phyloP scores from a whole-genome alignment of 257 asterid genomes.

The Phtheirospermum japonicum region DNA sequence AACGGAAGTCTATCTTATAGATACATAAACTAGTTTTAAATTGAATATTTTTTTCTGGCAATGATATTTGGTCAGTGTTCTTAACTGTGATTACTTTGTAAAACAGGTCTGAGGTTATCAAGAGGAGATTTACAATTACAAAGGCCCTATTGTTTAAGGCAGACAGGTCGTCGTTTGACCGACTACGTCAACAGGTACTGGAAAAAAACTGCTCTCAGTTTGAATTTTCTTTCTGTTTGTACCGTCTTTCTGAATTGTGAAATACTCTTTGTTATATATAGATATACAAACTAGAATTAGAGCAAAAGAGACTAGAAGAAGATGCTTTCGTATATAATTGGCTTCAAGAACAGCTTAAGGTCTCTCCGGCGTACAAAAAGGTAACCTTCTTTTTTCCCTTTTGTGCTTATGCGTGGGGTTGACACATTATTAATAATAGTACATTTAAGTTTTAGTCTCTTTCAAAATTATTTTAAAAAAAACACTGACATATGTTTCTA shows the following conservation, averaged over 20 bases:
- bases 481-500: neutral
- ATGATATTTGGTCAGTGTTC: neutral
- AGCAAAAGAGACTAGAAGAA: constrained; percentile 83
- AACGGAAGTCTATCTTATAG: neutral
- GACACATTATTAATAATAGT: constrained; percentile 1
- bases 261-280: constrained; percentile 19
- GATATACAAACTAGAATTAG: constrained; percentile 74
- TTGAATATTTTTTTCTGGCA: neutral
- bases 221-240: constrained; percentile 1
- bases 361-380: constrained; percentile 80
- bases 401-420: neutral
- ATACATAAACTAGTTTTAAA: neutral
- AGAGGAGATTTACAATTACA: constrained; percentile 63
- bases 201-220: constrained; percentile 5
- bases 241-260: constrained; percentile 8
- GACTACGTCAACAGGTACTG: constrained; percentile 72
- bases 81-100: constrained; percentile 20
- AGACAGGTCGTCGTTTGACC: constrained; percentile 71
- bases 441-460: too few species aligned
- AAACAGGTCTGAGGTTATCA: constrained; percentile 65
- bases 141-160: constrained; percentile 71
- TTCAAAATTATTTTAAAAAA: neutral
- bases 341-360: constrained; percentile 80
- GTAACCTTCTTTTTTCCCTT: constrained; percentile 31
- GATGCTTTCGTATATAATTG: constrained; percentile 77